phyloP scores from a whole-genome alignment of 2,329 filamentous ascomycete species.

The Pseudogymnoascus sp. region DNA sequence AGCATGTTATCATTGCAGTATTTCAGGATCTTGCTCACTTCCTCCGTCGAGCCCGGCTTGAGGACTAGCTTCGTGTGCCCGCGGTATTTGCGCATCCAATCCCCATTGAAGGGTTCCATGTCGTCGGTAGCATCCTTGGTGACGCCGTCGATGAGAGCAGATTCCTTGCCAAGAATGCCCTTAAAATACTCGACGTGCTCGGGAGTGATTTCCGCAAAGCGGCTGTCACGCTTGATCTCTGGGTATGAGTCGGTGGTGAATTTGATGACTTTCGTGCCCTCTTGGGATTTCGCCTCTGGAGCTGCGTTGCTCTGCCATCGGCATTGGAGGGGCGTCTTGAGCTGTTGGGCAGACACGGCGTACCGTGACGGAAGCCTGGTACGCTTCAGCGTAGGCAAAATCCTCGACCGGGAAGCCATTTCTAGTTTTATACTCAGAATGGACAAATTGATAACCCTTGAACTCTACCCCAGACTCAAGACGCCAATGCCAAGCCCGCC shows the following conservation, averaged over 20 bases:
- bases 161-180: slow-evolving; percentile 66
- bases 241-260: slow-evolving; percentile 85
- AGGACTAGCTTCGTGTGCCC: slow-evolving; percentile 82
- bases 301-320: slow-evolving; percentile 19
- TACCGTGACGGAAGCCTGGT: background rate
- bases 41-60: slow-evolving; percentile 73
- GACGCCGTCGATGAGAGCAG: slow-evolving; percentile 77
- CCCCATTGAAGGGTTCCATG: slow-evolving; percentile 84
- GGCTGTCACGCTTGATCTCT: slow-evolving; percentile 67
- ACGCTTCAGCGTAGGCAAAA: slow-evolving; percentile 4
- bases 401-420: slow-evolving; percentile 8
- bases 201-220: slow-evolving; percentile 62
- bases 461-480: background rate
- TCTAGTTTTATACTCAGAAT: background rate
- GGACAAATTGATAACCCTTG: background rate
- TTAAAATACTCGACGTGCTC: slow-evolving; percentile 82
- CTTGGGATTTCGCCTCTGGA: slow-evolving; percentile 21
- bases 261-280: slow-evolving; percentile 43
- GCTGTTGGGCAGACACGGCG: background rate
- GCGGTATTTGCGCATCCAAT: slow-evolving; percentile 99
- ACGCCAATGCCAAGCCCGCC: background rate
- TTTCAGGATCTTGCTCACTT: slow-evolving; percentile 82
- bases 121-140: slow-evolving; percentile 67
- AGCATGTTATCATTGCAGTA: slow-evolving; percentile 93
- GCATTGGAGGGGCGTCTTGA: slow-evolving; percentile 15